Evolutionary conservation across 2,329 filamentous ascomycete genomes (phyloP), one percentile per base, ranked within the genome.

Genomic region (Aspergillus aculeatus): DNA sequence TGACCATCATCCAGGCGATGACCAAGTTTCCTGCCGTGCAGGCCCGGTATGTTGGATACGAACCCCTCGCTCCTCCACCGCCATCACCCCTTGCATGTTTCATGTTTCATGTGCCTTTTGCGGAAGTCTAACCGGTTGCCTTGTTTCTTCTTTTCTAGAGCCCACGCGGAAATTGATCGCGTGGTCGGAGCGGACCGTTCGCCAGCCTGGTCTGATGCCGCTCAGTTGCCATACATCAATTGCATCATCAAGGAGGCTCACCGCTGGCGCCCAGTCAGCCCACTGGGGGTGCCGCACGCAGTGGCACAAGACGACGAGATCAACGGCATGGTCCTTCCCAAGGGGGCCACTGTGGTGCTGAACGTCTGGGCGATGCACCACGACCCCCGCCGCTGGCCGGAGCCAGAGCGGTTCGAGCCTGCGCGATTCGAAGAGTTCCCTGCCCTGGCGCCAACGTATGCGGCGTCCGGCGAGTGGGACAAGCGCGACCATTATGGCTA

Each of bases 241-340:
- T 81, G 80, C 0, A 75, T 84, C 19, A 78, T 85, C 21, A 85
- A 85, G 62, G 84, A 87, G 62, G 78, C 82, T 1, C 70, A 85
- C n/a, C 77, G 84, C 3, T 86, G 83, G 82, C 75, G 83, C 4
- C 82, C 83, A 0, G 80, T 84, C 0, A 78, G 79, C 11, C 80
- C 82, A 48, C 78, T 83, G n/a, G 78, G 78, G n/a, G 78, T 82
- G 60, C 82, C 83, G 2, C 83, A 84, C 62, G 73, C 73, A 0
- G 71, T 77, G 3, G 59, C 61, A 11, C 64, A 71, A 69, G 78
- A 81, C 53, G 76, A 78, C 54, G 69, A 64, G 61, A 71, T 77
- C 50, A 69, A 78, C 9, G 81, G 80, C 4, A 77, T 76, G 57
- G 72, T 74, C 29, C 80, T 85, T 49, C 82, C 82, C 11, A 79